These are phyloP conservation scores for Dissophora globulifera DNA, from an alignment of 192 early-diverging fungal species.

Conservation along the genomic window DNA sequence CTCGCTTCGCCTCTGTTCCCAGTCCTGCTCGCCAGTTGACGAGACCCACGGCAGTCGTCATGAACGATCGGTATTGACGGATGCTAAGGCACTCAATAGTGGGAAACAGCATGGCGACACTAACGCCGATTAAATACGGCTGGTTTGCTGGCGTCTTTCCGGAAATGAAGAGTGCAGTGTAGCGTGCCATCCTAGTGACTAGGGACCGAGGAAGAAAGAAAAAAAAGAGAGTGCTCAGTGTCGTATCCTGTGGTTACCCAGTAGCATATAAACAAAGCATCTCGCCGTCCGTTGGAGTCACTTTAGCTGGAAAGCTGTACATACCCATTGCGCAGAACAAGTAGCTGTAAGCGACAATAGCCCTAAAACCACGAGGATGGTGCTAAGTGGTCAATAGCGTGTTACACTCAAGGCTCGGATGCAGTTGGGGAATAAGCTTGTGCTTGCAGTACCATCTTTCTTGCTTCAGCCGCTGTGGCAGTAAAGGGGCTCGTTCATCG, in stretches of 20 bases:
- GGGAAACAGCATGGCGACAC: constrained; percentile 13
- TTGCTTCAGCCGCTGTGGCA: background rate
- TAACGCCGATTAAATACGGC: constrained; percentile 11
- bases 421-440: too few relatives aligned
- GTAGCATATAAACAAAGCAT: too few relatives aligned
- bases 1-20: constrained; percentile 5
- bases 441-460: constrained; percentile 29
- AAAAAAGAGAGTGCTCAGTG: background rate
- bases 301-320: too few relatives aligned
- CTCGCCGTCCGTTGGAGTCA: too few relatives aligned
- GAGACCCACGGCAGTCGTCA: constrained; percentile 3
- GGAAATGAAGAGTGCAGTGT: constrained; percentile 17
- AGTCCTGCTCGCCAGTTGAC: constrained; percentile 10
- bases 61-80: constrained; percentile 18
- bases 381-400: too few relatives aligned
- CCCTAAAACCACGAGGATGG: too few relatives aligned
- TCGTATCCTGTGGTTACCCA: too few relatives aligned
- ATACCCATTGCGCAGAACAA: constrained; percentile 2
- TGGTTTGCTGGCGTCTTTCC: constrained; percentile 16
- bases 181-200: constrained; percentile 21
- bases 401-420: too few relatives aligned
- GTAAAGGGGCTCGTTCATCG: background rate
- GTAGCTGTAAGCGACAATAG: constrained; percentile 1
- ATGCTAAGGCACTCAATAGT: constrained; percentile 18
- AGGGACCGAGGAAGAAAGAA: background rate